Base-by-base conservation (phyloP, 257 asterid genomes). In the Striga asiatica region DNA sequence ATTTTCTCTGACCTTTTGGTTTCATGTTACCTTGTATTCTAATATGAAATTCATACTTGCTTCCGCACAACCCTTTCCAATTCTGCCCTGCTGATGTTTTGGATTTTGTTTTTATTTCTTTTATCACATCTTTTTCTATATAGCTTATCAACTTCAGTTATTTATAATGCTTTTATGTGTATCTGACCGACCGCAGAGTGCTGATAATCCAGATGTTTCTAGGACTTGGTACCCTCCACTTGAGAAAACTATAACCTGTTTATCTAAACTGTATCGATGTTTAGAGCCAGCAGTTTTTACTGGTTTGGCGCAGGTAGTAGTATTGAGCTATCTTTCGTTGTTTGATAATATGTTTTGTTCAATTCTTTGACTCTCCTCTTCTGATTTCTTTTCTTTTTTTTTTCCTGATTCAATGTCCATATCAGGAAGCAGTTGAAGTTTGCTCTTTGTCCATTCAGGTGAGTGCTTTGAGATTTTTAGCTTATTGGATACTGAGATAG, bases 391-490 rank as follows among this genome's bases (percentile, higher is more conserved):
- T 69, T 13, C 11, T 49, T 19, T 2, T n/a, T 14, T 13, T 19
- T 59, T 48, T 56, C 21, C 42, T 16, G 38, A 5, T 50, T 50
- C 37, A 16, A 43, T 52, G 60, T 57, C 12, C 22, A 31, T 13
- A 72, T 65, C 89, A 92, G 99, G 99, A 92, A 69, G 99, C 93
- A 14, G 95, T 92, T 43, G 97, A 92, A 62, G 79, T 84, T 53
- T 92, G 97, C 74, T 81, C 97, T 1, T 60, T 71, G 64, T 92
- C 99, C 68, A 82, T 92, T 75, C 97, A 82, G 84, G 99, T 81
- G 62, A 74, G 81, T 70, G 53, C 39, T 29, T 54, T 56, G n/a
- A 60, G 23, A 34, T 65, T 57, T 28, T 16, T 2, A 59, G 50
- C 57, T 55, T 51, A 17, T 45, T 35, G 56, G 22, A n/a, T 56